Base-by-base conservation (phyloP, 495 filamentous ascomycete species). In the Platismatia glauca region DNA sequence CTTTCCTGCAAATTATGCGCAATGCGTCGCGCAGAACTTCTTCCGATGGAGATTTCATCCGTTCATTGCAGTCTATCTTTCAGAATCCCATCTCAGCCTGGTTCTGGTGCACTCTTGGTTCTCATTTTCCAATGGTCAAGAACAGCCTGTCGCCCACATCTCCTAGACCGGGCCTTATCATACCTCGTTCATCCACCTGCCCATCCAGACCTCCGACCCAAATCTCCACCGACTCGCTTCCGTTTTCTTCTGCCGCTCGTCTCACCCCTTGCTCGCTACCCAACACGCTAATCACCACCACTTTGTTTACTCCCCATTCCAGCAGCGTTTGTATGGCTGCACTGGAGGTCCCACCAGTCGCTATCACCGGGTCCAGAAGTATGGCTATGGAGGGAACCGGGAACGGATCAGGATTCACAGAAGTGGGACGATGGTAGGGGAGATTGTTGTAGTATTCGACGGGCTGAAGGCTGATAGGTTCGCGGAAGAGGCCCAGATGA, bases 401-500 rank as follows among this genome's bases (percentile, higher is more conserved):
- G 5, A 71, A 73, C 55, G 78, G 75, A 48, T 60, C 62, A 27
- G 67, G 9, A 58, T 66, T 61, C 59, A 72, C 66, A 57, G 73
- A 69, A 3, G 82, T 73, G 64, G 68, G 69, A 38, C 66, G 77
- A 69, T 90, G 84, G 73, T 89, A 88, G 41, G 93, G 92, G 24
- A 97, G 88, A 75, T 97, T 97, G 77, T 85, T 97, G 80, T 97
- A 97, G 81, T 97, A 97, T 77, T 97, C 93, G 55, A 97, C 93
- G 0, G 93, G 91, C 58, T 88, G 82, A 34, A 96, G 85, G 41
- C 88, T 89, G 63, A 83, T 81, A 37, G 86, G 87, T 70, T 96
- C 93, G 68, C 93, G 88, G 77, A 89, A 97, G 64, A 97, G 85
- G 52, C 93, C 93, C 29, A 97, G 86, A 73, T 97, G 93, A 76